Evolutionary conservation across 805 yeast species (phyloP), one percentile per base, ranked within the genome.

Genomic region (Candida sphagnicola): DNA sequence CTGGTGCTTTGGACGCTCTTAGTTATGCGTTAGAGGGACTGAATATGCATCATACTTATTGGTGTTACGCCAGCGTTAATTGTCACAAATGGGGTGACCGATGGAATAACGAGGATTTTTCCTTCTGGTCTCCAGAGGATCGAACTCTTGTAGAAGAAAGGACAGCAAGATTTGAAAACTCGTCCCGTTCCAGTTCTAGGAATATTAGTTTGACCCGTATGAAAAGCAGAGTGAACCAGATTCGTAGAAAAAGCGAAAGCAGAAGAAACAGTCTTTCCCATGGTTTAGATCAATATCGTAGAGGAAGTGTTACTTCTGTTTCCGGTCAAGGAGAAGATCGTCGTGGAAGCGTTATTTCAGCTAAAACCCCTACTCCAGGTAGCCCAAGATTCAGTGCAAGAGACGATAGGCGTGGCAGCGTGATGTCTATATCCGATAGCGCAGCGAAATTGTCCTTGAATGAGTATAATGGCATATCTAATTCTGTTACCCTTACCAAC

Each of bases 81-180:
- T 65, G 78, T 24, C 95, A 93, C 61, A 64, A 75, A 53, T 80
- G 85, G 82, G 99, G 99, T 0, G 99, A 91, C 59, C 57, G 73
- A 18, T 91, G 97, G 95, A 91, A 91, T 52, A 80, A 88, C 48
- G 99, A 91, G 55, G 98, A 91, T 59, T 82, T 91, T 56, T 85
- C 96, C 1, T 75, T 91, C 40, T 91, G 83, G 84, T 82, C 93
- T 2, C 61, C 68, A 3, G 89, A 82, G 44, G 88, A 83, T 47
- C 46, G 68, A 29, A 60, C 61, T 11, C 49, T 50, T 25, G 50
- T 44, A 18, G 57, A 50, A 6, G 43, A 41, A 11, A 26, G 29
- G 3, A 17, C 34, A 10, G 37, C 47, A 4, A 16, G 36, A 31
- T 28, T 30, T 6, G 30, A 31, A 8, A 15, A 19, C n/a, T 12